These are phyloP conservation scores for Hypericum perforatum DNA, from an alignment of 345 rosid genomes.

Conservation along the genomic window DNA sequence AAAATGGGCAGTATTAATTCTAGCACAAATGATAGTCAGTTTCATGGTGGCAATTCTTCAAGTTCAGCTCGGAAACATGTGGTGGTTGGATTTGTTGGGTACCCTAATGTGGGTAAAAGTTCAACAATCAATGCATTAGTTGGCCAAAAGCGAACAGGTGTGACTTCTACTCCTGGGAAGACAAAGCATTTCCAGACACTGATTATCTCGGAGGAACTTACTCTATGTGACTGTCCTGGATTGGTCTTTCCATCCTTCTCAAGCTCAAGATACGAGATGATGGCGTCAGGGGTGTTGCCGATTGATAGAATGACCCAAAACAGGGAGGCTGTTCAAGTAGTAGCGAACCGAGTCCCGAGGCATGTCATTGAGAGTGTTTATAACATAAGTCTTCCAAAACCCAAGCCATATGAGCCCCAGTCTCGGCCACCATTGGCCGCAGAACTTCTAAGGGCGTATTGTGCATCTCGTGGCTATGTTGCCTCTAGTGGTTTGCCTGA, in stretches of 20 bases:
- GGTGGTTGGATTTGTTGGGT: conserved; percentile 83
- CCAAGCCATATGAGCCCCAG: conserved; percentile 71
- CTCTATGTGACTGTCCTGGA: conserved; percentile 88
- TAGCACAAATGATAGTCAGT: conserved; percentile 19
- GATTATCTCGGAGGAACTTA: conserved; percentile 67
- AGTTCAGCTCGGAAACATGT: conserved; percentile 30
- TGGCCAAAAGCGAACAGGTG: conserved; percentile 88
- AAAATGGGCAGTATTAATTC: conserved; percentile 25
- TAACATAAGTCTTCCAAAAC: conserved; percentile 68
- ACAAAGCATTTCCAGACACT: conserved; percentile 93
- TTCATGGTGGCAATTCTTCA: conserved; percentile 12
- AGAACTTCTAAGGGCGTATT: conserved; percentile 59
- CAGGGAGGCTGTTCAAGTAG: conserved; percentile 82
- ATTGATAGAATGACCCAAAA: conserved; percentile 86
- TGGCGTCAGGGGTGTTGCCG: conserved; percentile 91
- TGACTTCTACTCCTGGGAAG: conserved; percentile 91
- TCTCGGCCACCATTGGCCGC: conserved; percentile 70
- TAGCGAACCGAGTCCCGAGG: conserved; percentile 67
- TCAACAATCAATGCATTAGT: conserved; percentile 91
- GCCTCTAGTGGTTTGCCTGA: conserved; percentile 95
- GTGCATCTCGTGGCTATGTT: conserved; percentile 77
- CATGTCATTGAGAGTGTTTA: conserved; percentile 53
- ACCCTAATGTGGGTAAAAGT: conserved; percentile 93
- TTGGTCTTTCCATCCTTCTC: conserved; percentile 88
- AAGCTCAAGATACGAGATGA: conserved; percentile 82